A percentile compares a stretch with the other conserved stretches of the same genome.
Conservation (phyloP, 1,284 basidiomycete species). For the Xerocomus amazonicus region DNA sequence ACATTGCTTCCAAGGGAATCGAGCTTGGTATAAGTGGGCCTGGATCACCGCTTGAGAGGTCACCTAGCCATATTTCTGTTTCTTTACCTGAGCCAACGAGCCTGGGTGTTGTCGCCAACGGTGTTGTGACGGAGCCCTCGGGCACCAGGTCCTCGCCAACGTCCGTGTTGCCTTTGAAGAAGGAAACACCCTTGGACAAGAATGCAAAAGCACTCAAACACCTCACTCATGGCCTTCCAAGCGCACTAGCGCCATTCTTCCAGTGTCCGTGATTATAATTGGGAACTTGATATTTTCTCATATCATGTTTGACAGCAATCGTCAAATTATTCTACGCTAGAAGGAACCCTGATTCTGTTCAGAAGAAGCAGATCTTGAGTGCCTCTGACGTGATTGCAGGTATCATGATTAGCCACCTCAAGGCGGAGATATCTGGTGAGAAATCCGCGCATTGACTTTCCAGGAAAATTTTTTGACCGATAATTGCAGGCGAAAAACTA, state of each 20-base stretch:
- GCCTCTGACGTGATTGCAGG: slow-evolving; percentile 70
- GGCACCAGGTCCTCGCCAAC: slow-evolving; percentile 19
- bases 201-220: slow-evolving; percentile 82
- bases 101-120: slow-evolving; percentile 37
- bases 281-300: slow-evolving; percentile 7
- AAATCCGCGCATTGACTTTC: slow-evolving; percentile 5
- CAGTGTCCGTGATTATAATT: slow-evolving; percentile 57
- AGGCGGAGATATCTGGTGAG: slow-evolving; percentile 54
- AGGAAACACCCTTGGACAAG: slow-evolving; percentile 48
- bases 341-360: slow-evolving; percentile 69
- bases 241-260: slow-evolving; percentile 80
- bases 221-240: slow-evolving; percentile 77
- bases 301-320: slow-evolving; percentile 51
- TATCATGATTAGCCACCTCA: slow-evolving; percentile 73
- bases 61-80: slow-evolving; percentile 39
- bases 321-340: slow-evolving; percentile 87
- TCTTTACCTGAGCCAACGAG: slow-evolving; percentile 39
- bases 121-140: slow-evolving; percentile 34
- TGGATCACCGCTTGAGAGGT: slow-evolving; percentile 44
- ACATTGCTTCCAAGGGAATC: slow-evolving; percentile 52
- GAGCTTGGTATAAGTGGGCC: slow-evolving; percentile 37
- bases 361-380: slow-evolving; percentile 75
- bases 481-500: slow-evolving; percentile 46
- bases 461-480: slow-evolving; percentile 3
- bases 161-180: slow-evolving; percentile 34